A percentile compares a stretch with the other conserved stretches of the same genome.
Evolutionary conservation across 2,329 filamentous ascomycete species (phyloP).

Genomic region (Anthostomella pinea): DNA sequence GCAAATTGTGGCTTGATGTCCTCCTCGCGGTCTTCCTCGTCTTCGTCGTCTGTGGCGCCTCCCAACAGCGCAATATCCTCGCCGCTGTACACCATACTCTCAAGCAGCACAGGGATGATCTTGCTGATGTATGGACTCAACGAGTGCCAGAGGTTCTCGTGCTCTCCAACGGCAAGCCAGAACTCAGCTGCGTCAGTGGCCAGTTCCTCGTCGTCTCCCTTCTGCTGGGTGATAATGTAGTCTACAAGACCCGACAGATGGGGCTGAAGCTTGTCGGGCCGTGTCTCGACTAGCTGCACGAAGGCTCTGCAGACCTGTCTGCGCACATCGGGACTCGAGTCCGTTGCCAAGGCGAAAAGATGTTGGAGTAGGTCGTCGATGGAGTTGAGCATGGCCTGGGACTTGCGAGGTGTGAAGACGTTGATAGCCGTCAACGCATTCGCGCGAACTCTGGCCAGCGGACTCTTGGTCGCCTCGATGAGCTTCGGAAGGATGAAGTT

Average conservation of each 20-base stretch:
- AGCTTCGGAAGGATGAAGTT: slow-evolving; percentile 88
- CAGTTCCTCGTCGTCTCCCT: slow-evolving; percentile 81
- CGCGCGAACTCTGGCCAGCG: slow-evolving; percentile 72
- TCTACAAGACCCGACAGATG: slow-evolving; percentile 86
- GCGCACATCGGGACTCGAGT: slow-evolving; percentile 77
- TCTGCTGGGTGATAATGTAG: slow-evolving; percentile 89
- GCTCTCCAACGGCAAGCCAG: slow-evolving; percentile 91
- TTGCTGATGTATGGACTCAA: slow-evolving; percentile 76
- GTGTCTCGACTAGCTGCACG: slow-evolving; percentile 84
- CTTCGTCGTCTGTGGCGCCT: slow-evolving; percentile 82
- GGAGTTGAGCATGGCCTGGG: slow-evolving; percentile 75
- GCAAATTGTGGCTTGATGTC: slow-evolving; percentile 94
- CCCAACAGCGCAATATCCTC: slow-evolving; percentile 87
- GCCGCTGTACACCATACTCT: slow-evolving; percentile 95
- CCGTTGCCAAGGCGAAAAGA: slow-evolving; percentile 77
- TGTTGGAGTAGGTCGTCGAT: slow-evolving; percentile 79
- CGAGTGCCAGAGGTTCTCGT: slow-evolving; percentile 72
- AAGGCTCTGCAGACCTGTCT: slow-evolving; percentile 92
- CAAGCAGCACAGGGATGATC: slow-evolving; percentile 85
- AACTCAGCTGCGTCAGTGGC: slow-evolving; percentile 96
- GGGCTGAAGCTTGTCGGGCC: slow-evolving; percentile 85
- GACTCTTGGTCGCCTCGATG: slow-evolving; percentile 78
- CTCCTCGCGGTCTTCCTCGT: slow-evolving; percentile 83
- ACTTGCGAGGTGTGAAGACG: slow-evolving; percentile 82
- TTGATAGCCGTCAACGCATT: slow-evolving; percentile 84